phyloP scores from a whole-genome alignment of 768 basidiomycete genomes.

The Russula vinacea region DNA sequence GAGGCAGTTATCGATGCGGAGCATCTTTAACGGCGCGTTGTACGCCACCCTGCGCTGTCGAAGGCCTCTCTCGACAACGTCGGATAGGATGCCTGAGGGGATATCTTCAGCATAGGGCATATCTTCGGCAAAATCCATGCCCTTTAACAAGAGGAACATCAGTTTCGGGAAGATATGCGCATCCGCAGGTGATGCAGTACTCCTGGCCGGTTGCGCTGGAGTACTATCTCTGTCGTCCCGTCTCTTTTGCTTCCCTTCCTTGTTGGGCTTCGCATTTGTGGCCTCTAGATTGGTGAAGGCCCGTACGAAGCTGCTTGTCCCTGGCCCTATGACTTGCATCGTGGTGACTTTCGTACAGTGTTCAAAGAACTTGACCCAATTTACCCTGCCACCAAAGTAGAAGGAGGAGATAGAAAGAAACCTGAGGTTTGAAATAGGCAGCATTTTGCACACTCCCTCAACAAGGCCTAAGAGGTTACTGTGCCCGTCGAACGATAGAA shows the following conservation, averaged over 20 bases:
- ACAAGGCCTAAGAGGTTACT: neutral
- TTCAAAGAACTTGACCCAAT: conserved; percentile 11
- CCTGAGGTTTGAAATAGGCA: conserved; percentile 10
- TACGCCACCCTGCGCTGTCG: neutral
- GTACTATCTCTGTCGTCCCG: neutral
- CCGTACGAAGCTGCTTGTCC: neutral
- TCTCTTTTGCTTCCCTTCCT: neutral
- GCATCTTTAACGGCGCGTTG: neutral
- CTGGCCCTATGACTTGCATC: neutral
- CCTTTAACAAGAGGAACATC: conserved; percentile 6
- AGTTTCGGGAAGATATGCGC: conserved; percentile 4
- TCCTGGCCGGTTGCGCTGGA: too few relatives aligned
- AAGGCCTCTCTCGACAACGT: neutral
- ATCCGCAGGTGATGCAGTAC: too few relatives aligned
- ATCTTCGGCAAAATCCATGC: neutral
- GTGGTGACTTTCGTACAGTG: conserved; percentile 5
- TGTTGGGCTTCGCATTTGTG: too few relatives aligned
- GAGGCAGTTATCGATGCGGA: neutral
- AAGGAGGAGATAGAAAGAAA: conserved; percentile 11
- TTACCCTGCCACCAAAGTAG: neutral
- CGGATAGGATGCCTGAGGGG: neutral
- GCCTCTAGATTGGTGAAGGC: neutral
- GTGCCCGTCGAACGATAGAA: neutral
- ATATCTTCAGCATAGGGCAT: too few relatives aligned
- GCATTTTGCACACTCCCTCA: neutral